Conservation (phyloP, 192 early-diverging fungal genomes). For the Neocallimastix lanati region DNA sequence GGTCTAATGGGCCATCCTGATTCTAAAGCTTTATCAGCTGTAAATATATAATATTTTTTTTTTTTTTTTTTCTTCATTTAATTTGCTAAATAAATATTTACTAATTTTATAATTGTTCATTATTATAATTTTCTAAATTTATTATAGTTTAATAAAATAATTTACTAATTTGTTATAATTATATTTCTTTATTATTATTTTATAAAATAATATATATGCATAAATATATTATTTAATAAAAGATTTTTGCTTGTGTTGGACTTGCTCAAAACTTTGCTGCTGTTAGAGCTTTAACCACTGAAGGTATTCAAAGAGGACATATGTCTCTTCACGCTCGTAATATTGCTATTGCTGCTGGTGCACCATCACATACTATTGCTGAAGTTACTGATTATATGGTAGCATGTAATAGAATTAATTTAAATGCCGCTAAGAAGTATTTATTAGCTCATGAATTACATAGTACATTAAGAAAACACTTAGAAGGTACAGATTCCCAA, state of each 20-base stretch:
- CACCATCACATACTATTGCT: slow-evolving; percentile 40
- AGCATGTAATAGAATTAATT: slow-evolving; percentile 35
- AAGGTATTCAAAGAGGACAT: slow-evolving; percentile 58
- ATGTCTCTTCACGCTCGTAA: slow-evolving; percentile 42
- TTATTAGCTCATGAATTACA: slow-evolving; percentile 25
- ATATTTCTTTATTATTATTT: too few relatives aligned
- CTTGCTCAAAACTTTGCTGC: slow-evolving; percentile 69
- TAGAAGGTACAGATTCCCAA: not conserved
- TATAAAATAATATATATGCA: too few relatives aligned
- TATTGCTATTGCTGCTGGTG: slow-evolving; percentile 50
- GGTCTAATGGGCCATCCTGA: slow-evolving; percentile 44
- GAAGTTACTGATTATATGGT: slow-evolving; percentile 53
- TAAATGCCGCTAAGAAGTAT: slow-evolving; percentile 38
- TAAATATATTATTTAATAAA: slow-evolving; percentile 8
- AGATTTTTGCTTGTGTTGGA: slow-evolving; percentile 46
- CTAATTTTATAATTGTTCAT: too few relatives aligned
- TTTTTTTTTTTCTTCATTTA: too few relatives aligned
- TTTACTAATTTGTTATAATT: too few relatives aligned
- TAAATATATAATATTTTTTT: slow-evolving; percentile 1
- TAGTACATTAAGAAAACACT: not conserved
- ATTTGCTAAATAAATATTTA: too few relatives aligned
- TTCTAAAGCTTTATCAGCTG: slow-evolving; percentile 39
- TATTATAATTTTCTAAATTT: too few relatives aligned
- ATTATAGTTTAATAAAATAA: too few relatives aligned
- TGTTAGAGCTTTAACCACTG: slow-evolving; percentile 44